Conservation (phyloP, 352 stramenopile species). For the Globisporangium cylindrosporum region DNA sequence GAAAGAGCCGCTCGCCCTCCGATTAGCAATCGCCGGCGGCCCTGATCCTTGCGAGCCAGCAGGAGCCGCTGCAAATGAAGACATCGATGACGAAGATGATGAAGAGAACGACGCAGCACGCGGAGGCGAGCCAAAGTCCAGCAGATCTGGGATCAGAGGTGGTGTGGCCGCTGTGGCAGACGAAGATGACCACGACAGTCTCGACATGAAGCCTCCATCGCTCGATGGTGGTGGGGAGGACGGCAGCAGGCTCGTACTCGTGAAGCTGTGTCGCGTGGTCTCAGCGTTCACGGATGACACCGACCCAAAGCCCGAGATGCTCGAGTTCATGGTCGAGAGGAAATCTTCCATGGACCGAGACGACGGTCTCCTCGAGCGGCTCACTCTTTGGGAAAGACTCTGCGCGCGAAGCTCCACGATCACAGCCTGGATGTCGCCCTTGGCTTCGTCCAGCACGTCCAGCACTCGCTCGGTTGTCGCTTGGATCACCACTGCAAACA, state of each 20-base stretch:
- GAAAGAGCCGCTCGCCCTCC: conserved; percentile 3
- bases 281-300: conserved; percentile 11
- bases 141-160: conserved; percentile 12
- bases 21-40: neutral
- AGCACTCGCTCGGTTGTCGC: conserved; percentile 64
- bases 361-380: conserved; percentile 40
- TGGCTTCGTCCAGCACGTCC: conserved; percentile 68
- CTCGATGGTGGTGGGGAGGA: conserved; percentile 30
- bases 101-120: conserved; percentile 23
- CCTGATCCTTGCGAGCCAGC: conserved; percentile 4
- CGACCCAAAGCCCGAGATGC: conserved; percentile 22
- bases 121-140: conserved; percentile 14
- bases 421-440: conserved; percentile 57
- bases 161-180: neutral
- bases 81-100: conserved; percentile 19
- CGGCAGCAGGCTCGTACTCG: conserved; percentile 29
- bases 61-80: conserved; percentile 10
- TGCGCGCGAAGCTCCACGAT: conserved; percentile 60
- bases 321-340: conserved; percentile 58
- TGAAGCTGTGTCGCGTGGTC: conserved; percentile 12
- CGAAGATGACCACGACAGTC: conserved; percentile 16
- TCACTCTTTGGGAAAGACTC: conserved; percentile 35
- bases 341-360: conserved; percentile 72
- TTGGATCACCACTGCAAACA: conserved; percentile 68
- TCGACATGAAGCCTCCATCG: conserved; percentile 11